A percentile compares a stretch with the other conserved stretches of the same genome.
phyloP scores from a whole-genome alignment of 768 basidiomycete species.

The Xerocomus potaroensis region DNA sequence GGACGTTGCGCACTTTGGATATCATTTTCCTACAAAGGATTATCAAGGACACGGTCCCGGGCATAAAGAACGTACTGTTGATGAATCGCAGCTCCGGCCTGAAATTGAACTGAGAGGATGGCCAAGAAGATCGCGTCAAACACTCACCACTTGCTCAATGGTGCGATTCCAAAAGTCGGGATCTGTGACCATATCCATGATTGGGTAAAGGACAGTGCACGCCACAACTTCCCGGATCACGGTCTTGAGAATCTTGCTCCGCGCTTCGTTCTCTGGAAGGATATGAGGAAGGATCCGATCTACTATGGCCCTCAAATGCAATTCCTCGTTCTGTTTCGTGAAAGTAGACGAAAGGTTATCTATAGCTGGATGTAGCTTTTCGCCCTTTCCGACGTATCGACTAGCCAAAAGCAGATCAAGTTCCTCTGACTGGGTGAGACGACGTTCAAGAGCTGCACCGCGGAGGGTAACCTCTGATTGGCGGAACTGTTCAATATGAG shows the following conservation, averaged over 20 bases:
- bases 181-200: constrained; percentile 91
- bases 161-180: constrained; percentile 96
- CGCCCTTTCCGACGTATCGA: constrained; percentile 63
- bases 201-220: constrained; percentile 77
- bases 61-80: constrained; percentile 46
- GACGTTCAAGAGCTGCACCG: constrained; percentile 76
- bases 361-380: constrained; percentile 79
- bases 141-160: constrained; percentile 85
- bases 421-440: constrained; percentile 85
- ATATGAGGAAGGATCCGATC: constrained; percentile 68
- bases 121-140: neutral
- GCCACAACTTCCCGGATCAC: constrained; percentile 79
- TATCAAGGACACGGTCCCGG: constrained; percentile 9
- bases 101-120: constrained; percentile 6
- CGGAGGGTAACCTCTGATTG: constrained; percentile 84
- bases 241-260: constrained; percentile 65
- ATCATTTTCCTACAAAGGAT: constrained; percentile 61
- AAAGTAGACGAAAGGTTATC: constrained; percentile 86
- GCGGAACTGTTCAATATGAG: constrained; percentile 86
- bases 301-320: constrained; percentile 69
- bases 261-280: constrained; percentile 70
- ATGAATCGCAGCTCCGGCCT: constrained; percentile 68
- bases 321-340: constrained; percentile 86
- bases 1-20: constrained; percentile 78
- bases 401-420: constrained; percentile 82